These are phyloP conservation scores for Colletotrichum karsti DNA, from an alignment of 2,329 filamentous ascomycete genomes.

Conservation along the genomic window DNA sequence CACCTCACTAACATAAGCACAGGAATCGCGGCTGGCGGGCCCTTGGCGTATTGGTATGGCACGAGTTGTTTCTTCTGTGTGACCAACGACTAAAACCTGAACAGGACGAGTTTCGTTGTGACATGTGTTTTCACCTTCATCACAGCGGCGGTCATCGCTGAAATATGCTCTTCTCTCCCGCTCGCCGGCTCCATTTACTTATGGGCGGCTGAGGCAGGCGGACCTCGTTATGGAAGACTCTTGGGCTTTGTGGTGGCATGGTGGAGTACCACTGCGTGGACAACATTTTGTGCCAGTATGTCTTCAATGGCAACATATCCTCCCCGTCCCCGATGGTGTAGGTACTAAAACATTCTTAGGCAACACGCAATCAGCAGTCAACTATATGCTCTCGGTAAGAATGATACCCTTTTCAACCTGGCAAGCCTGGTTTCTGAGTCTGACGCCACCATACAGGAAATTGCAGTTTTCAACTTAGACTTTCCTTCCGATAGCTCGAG, in stretches of 20 bases:
- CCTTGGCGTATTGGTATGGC: slow-evolving; percentile 65
- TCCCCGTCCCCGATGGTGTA: neutral
- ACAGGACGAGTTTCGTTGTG: slow-evolving; percentile 66
- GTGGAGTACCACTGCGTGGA: slow-evolving; percentile 72
- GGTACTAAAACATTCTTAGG: slow-evolving; percentile 34
- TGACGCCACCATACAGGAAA: too few species aligned
- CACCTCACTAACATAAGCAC: too few species aligned
- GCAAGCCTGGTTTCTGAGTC: too few species aligned
- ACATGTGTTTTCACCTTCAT: slow-evolving; percentile 69
- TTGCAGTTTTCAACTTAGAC: slow-evolving; percentile 63
- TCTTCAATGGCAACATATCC: fast-evolving
- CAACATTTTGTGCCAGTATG: slow-evolving; percentile 62
- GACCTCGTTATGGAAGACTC: slow-evolving; percentile 61
- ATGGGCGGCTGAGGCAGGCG: slow-evolving; percentile 68
- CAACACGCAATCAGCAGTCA: slow-evolving; percentile 59
- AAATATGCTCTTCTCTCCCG: slow-evolving; percentile 67
- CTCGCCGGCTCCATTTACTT: slow-evolving; percentile 68
- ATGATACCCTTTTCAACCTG: too few species aligned
- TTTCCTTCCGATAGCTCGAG: slow-evolving; percentile 61
- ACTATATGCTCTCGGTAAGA: slow-evolving; percentile 61
- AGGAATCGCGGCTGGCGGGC: slow-evolving; percentile 69
- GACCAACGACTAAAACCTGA: neutral
- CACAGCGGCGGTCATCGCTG: slow-evolving; percentile 67
- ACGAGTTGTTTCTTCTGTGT: neutral
- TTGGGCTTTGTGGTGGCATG: slow-evolving; percentile 70